Base-by-base conservation (phyloP, 2,329 filamentous ascomycete genomes). In the Byssoonygena ceratinophila region DNA sequence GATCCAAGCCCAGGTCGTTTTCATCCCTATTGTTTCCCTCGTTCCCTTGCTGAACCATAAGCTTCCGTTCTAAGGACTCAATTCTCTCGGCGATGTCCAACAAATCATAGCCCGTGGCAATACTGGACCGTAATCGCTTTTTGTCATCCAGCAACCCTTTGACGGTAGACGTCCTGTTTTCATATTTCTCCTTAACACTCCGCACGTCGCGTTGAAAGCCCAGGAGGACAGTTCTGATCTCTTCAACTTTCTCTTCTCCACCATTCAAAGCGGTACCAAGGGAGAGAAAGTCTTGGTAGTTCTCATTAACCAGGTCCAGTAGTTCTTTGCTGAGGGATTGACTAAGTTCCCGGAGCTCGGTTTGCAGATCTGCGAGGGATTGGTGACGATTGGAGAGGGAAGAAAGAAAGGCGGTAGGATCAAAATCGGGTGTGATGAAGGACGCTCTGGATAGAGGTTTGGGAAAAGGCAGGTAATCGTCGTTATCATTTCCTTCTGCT, bases 271-370 rank as follows among this genome's bases (percentile, higher is more conserved):
- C 86, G 44, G 79, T 81, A 0, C 92, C 94, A 0, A 98, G 72
- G 0, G 83, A 83, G 3, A 98, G 70, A 61, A 98, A 98, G 53
- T 91, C 85, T 45, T 88, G 84, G 66, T 98, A 97, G 69, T 98
- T 94, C 48, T 84, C 80, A 65, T 98, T 98, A 59, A 98, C 92
- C 6, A 98, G 80, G 70, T 96, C 91, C 16, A 98, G 76, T 2
- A 98, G 77, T 71, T 98, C 92, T 57, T 84, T 81, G 62, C 83
- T 86, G 56, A 98, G 83, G 18, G 84, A 78, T 60, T 86, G 80
- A 59, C 83, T 87, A 49, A 94, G 79, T 54, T 89, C 81, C 41
- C 90, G 83, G 14, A 98, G 76, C 63, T 98, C 94, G 4, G 83
- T 73, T 32, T 91, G 87, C 29, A 98, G 76, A 67, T 98, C 92